phyloP scores from a whole-genome alignment of 441 rosid species.

The Biscutella laevigata region DNA sequence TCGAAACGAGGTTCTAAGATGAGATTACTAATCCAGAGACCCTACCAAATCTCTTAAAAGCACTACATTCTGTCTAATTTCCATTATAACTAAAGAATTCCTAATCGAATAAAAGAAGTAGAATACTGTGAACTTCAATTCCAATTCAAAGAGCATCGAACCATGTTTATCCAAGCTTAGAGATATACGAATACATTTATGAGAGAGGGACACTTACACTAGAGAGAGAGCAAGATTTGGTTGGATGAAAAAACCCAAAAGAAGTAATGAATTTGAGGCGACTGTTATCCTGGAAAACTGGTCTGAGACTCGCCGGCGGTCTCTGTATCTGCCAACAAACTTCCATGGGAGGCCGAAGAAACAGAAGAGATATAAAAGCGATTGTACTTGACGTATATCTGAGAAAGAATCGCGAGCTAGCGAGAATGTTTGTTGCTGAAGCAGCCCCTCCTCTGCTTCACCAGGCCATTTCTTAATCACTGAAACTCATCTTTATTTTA shows the following conservation, averaged over 20 bases:
- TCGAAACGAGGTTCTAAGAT: neutral
- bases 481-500: conserved; percentile 11
- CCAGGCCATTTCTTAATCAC: conserved; percentile 17
- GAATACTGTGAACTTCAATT: conserved; percentile 2
- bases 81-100: neutral
- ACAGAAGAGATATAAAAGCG: conserved; percentile 2
- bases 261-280: conserved; percentile 42
- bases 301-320: conserved; percentile 36
- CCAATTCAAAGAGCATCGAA: conserved; percentile 5
- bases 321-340: conserved; percentile 50
- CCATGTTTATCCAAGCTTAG: neutral
- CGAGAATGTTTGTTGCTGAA: conserved; percentile 19
- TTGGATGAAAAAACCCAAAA: conserved; percentile 37
- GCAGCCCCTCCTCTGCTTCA: conserved; percentile 22
- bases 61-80: conserved; percentile 5
- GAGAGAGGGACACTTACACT: conserved; percentile 23
- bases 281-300: conserved; percentile 29
- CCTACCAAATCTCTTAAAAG: conserved; percentile 22
- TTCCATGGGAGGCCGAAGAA: conserved; percentile 42
- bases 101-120: neutral
- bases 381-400: conserved; percentile 8
- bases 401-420: neutral
- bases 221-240: conserved; percentile 26
- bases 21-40: conserved; percentile 23
- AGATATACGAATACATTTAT: too few species aligned